phyloP scores from a whole-genome alignment of 2,329 filamentous ascomycete genomes.

The Chaetomiaceae sp. region DNA sequence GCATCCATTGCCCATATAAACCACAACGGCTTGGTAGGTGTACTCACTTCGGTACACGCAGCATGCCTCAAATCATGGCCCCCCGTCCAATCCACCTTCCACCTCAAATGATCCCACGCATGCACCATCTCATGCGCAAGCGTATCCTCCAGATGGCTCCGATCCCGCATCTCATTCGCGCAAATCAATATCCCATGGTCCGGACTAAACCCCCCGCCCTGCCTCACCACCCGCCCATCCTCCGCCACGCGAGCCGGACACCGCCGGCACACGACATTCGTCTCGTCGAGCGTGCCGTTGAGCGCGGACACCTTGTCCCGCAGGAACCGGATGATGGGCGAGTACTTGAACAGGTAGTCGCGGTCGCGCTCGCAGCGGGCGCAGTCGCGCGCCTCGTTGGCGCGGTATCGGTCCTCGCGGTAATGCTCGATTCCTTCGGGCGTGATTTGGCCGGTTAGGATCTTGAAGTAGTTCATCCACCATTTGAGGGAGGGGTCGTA shows the following conservation, averaged over 20 bases:
- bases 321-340: constrained; percentile 82
- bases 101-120: constrained; percentile 87
- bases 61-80: constrained; percentile 76
- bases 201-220: constrained; percentile 79
- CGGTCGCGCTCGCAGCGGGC: constrained; percentile 74
- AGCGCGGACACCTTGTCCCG: constrained; percentile 74
- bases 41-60: constrained; percentile 81
- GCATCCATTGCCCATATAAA: not conserved
- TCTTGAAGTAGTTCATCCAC: constrained; percentile 85
- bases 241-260: constrained; percentile 60
- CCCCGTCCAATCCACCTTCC: constrained; percentile 78
- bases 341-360: constrained; percentile 79
- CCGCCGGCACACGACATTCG: constrained; percentile 77
- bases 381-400: constrained; percentile 75
- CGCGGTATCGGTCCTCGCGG: constrained; percentile 68
- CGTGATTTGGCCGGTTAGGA: constrained; percentile 70
- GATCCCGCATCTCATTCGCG: constrained; percentile 80
- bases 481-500: constrained; percentile 57
- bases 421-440: constrained; percentile 67
- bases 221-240: constrained; percentile 57
- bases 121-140: constrained; percentile 97
- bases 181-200: constrained; percentile 86
- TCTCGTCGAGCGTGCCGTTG: constrained; percentile 66
- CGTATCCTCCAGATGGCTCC: constrained; percentile 85
- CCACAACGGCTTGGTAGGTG: not conserved